Evolutionary conservation across 2,329 filamentous ascomycete species (phyloP), one percentile per base, ranked within the genome.

Genomic region (Penicillium paneum): DNA sequence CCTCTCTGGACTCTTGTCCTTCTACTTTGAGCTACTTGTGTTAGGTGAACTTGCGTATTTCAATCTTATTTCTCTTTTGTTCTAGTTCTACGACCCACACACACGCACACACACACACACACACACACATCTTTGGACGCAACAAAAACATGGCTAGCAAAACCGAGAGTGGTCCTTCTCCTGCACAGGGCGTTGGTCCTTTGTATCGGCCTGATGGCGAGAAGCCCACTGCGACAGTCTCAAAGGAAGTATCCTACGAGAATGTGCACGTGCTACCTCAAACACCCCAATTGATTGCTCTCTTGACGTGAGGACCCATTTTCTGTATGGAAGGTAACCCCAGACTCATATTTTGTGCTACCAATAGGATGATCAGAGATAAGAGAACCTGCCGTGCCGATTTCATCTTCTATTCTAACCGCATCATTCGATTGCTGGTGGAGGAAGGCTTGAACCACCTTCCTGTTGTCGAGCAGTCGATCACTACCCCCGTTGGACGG

Each of bases 351-450:
- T 50, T 28, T 28, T 29, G 56, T 54, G 55, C 49, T 52, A 44
- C 49, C 53, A 50, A 60, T 67, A 97, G 93, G 59, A 97, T 97
- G 83, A 97, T 99, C 71, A 88, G 94, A 65, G 91, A 96, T 74
- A 90, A 89, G 74, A 83, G 88, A 63, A 99, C 94, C 6, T 85
- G 88, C 53, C 89, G 94, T 55, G 94, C 91, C 59, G 94, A 99
- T 75, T 99, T 99, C 74, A 97, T 99, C 71, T 99, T 99, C 78
- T 96, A 97, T 79, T 96, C 92, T 40, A 99, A 99, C 77, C 86
- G 94, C 56, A 97, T 99, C 72, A 97, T 97, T 72, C 90, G 94
- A 31, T 82, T 99, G 39, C 83, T 99, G 7, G 94, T 99, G 38
- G 94, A 99, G 75, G 94, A 99, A 76, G 94, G 94, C 4, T 81